These are phyloP conservation scores for Poronia punctata DNA, from an alignment of 495 filamentous ascomycete species.

Conservation along the genomic window DNA sequence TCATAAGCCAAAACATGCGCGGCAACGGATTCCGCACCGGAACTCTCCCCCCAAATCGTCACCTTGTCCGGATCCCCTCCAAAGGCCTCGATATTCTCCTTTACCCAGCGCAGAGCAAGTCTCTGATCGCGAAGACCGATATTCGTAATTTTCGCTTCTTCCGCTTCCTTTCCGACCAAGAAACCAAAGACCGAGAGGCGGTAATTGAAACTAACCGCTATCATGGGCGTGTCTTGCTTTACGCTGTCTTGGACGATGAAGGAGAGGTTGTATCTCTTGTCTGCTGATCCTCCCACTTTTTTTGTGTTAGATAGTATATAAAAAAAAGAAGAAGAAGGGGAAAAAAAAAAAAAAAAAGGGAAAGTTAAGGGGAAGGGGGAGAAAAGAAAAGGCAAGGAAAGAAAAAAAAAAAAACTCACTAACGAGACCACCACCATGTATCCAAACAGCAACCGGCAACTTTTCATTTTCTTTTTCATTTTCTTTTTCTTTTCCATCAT, in stretches of 20 bases:
- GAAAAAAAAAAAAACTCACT: too few species aligned
- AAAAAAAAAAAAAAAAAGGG: too few species aligned
- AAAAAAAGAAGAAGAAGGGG: constrained; percentile 4
- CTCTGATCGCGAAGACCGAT: constrained; percentile 53
- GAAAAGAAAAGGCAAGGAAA: too few species aligned
- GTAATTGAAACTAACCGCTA: constrained; percentile 39
- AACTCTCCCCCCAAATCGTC: constrained; percentile 20
- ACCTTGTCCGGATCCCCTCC: constrained; percentile 41
- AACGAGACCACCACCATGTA: constrained; percentile 41
- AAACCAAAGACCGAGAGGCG: constrained; percentile 48
- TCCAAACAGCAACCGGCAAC: constrained; percentile 38
- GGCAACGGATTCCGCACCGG: constrained; percentile 11
- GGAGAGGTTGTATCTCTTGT: constrained; percentile 15
- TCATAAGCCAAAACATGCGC: constrained; percentile 14
- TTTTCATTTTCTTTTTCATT: too few species aligned
- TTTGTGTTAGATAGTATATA: neutral
- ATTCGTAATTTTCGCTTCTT: constrained; percentile 36
- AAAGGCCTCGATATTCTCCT: constrained; percentile 46
- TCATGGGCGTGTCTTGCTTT: constrained; percentile 33
- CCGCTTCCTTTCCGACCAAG: constrained; percentile 32
- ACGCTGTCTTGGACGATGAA: constrained; percentile 33
- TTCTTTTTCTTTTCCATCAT: too few species aligned
- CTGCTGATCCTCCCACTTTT: neutral
- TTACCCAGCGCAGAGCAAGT: constrained; percentile 55
- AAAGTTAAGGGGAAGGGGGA: too few species aligned